Base-by-base conservation (phyloP, 1,139 yeast genomes). In the Suhomyces anneliseae region DNA sequence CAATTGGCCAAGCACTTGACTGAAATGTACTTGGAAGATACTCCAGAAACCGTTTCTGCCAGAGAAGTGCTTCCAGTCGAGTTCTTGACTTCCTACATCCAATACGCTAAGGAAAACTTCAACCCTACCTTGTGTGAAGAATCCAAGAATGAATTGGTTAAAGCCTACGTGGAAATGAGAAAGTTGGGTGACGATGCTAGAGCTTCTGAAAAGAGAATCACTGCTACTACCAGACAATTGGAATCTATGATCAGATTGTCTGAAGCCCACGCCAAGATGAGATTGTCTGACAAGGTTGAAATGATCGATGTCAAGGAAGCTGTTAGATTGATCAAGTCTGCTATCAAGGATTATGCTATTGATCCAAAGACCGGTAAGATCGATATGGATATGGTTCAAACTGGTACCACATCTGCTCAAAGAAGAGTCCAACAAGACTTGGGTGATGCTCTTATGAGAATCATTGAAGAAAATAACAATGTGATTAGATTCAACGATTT, bases 181-280 rank as follows among this genome's bases (percentile, higher is more conserved):
- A 87, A 87, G 62, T 71, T 90, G 55, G 99, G 99, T 43, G 98
- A 93, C 62, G 98, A 92, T 62, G 81, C 87, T 10, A 77, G 97
- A 52, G 75, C 92, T 1, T 77, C 90, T 7, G 98, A 93, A 56
- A 87, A 87, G 69, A 78, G 99, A 59, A 89, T 93, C 55, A 93
- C 99, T 1, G 99, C 99, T 6, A 93, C 99, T 1, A 93, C 99
- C 1, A 82, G 99, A 69, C 99, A 95, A 65, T 74, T 93, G 50
- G 99, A 93, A 68, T 87, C 95, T 50, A 90, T 93, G 96, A 56
- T 56, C 57, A 83, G 99, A 62, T 74, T 93, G 42, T 70, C 96
- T 0, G 99, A 93, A 68, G 99, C 99, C 0, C 99, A 93, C 64
- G 99, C 99, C 2, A 92, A 90, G 68, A 88, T 95, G 96, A 82